Percentiles rank a stretch among this genome's conserved stretches.
Conservation (phyloP, 1,284 basidiomycete genomes). For the Hemileia vastatrix region DNA sequence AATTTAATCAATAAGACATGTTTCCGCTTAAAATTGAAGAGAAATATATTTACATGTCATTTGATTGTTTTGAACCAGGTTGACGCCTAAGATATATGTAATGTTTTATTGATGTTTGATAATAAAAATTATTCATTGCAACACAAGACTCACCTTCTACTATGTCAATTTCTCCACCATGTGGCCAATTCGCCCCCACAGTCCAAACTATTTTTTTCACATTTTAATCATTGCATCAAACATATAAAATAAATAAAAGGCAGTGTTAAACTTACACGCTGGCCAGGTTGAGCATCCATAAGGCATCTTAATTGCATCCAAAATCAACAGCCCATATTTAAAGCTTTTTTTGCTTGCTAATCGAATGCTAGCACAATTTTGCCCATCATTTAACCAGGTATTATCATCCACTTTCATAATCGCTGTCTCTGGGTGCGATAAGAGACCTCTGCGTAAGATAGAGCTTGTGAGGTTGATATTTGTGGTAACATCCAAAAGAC, state of each 20-base stretch:
- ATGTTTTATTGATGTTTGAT: too few species aligned
- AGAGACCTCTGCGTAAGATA: too few species aligned
- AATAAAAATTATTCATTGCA: too few species aligned
- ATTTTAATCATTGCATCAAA: background rate
- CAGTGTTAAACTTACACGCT: slow-evolving; percentile 48
- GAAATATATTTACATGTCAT: slow-evolving; percentile 3
- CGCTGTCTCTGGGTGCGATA: too few species aligned
- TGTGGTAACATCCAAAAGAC: too few species aligned
- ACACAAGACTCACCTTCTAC: too few species aligned
- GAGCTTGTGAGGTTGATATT: slow-evolving; percentile 55
- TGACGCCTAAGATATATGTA: too few species aligned
- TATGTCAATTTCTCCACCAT: slow-evolving; percentile 61
- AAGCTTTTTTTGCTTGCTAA: slow-evolving; percentile 60
- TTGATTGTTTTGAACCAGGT: slow-evolving; percentile 35
- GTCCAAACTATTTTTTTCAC: slow-evolving; percentile 50
- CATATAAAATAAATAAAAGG: background rate
- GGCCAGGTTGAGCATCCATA: slow-evolving; percentile 72
- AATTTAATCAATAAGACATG: too few species aligned
- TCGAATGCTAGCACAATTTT: slow-evolving; percentile 58
- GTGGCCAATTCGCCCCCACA: slow-evolving; percentile 59
- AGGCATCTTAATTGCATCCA: slow-evolving; percentile 65
- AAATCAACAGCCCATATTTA: slow-evolving; percentile 61
- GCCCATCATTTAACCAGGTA: slow-evolving; percentile 54
- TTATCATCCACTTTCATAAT: slow-evolving; percentile 78
- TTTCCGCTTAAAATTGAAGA: too few species aligned